Evolutionary conservation across 176 grass and related monocot genomes (phyloP).

Genomic region (Lolium multiflorum): DNA sequence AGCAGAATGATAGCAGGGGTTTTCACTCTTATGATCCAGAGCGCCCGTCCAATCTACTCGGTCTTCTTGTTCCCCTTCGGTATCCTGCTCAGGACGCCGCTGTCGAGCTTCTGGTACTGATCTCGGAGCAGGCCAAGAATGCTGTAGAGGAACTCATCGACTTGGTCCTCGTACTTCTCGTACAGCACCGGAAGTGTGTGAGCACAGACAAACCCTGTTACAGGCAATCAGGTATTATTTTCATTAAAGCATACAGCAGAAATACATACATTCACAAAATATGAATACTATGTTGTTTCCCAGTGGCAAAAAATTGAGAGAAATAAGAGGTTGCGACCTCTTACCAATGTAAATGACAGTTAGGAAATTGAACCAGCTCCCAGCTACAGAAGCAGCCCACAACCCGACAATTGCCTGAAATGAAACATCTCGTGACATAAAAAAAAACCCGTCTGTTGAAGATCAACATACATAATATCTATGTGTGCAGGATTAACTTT

Average conservation of each 20-base stretch:
- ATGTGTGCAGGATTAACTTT: too few relatives aligned
- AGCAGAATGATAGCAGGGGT: not conserved
- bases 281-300: not conserved
- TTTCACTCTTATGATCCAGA: conserved; percentile 11
- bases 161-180: conserved; percentile 91
- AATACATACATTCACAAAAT: not conserved
- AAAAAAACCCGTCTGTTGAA: too few relatives aligned
- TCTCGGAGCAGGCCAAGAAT: conserved; percentile 63
- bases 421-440: too few relatives aligned
- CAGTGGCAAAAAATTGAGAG: not conserved
- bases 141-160: conserved; percentile 66
- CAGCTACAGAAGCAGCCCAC: conserved; percentile 74
- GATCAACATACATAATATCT: too few relatives aligned
- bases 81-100: conserved; percentile 71
- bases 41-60: conserved; percentile 54
- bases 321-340: not conserved
- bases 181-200: conserved; percentile 88
- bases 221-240: not conserved
- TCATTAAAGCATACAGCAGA: conserved; percentile 29
- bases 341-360: conserved; percentile 92
- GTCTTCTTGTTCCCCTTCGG: conserved; percentile 75
- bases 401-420: conserved; percentile 68
- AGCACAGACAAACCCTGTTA: conserved; percentile 80
- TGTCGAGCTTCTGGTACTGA: conserved; percentile 71
- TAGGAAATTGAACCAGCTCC: conserved; percentile 91